Percentiles rank a stretch among this genome's conserved stretches.
phyloP scores from a whole-genome alignment of 176 grass and related monocot genomes.

The Luzula sylvatica region DNA sequence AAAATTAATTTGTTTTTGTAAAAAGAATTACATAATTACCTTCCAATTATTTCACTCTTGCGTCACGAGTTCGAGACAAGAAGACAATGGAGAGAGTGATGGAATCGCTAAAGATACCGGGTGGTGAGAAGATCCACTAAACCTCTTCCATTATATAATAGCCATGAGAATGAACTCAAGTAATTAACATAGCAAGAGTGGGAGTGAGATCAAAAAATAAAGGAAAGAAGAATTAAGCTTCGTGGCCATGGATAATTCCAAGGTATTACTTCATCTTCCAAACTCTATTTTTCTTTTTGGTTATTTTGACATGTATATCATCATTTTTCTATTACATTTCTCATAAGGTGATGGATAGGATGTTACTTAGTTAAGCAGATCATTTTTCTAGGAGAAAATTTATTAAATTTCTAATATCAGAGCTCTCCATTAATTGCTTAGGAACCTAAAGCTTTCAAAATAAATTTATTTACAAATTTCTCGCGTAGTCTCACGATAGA shows the following conservation, averaged over 20 bases:
- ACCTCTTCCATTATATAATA: slow-evolving; percentile 20
- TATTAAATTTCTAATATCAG: background rate
- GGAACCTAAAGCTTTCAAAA: no score
- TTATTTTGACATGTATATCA: no score
- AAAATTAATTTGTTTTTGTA: no score
- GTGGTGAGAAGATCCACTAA: slow-evolving; percentile 5
- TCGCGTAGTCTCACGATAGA: no score
- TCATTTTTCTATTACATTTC: background rate
- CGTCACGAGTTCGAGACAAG: background rate
- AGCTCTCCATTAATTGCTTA: no score
- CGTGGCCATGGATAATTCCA: slow-evolving; percentile 22
- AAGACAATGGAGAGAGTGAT: background rate
- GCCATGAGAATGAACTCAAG: background rate
- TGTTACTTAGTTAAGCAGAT: background rate
- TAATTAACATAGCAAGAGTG: background rate
- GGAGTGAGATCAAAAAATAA: background rate
- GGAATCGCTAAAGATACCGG: slow-evolving; percentile 21
- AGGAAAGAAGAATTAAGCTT: background rate
- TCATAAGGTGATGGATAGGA: background rate
- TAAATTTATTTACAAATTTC: no score
- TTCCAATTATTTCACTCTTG: no score
- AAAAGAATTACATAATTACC: no score
- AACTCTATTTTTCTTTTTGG: background rate
- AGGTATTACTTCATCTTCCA: slow-evolving; percentile 9
- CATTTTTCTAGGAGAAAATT: background rate